Evolutionary conservation across 2,329 filamentous ascomycete species (phyloP).

Genomic region (Calonectria pseudoturangicola): DNA sequence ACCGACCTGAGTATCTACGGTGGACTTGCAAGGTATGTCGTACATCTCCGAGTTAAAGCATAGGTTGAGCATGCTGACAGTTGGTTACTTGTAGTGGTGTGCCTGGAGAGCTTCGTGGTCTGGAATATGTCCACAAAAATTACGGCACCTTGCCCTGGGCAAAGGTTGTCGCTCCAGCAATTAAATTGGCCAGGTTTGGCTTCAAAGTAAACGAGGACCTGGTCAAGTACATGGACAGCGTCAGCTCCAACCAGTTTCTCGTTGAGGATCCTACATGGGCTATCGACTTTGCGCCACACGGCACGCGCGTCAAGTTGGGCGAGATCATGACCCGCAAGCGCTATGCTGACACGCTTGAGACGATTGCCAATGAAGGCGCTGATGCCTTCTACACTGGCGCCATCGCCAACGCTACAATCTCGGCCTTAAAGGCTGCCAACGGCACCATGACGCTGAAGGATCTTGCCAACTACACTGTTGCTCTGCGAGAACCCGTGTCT

Average conservation of each 20-base stretch:
- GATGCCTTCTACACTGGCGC: slow-evolving; percentile 82
- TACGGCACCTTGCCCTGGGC: slow-evolving; percentile 80
- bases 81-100: slow-evolving; percentile 69
- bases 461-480: slow-evolving; percentile 82
- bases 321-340: slow-evolving; percentile 85
- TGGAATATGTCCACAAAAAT: slow-evolving; percentile 82
- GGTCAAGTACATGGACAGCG: slow-evolving; percentile 78
- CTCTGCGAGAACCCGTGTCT: slow-evolving; percentile 75
- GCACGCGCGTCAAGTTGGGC: slow-evolving; percentile 78
- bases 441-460: slow-evolving; percentile 87
- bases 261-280: slow-evolving; percentile 84
- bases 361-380: slow-evolving; percentile 78
- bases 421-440: slow-evolving; percentile 75
- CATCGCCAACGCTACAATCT: slow-evolving; percentile 82
- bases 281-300: slow-evolving; percentile 88
- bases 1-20: slow-evolving; percentile 78
- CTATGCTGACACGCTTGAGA: slow-evolving; percentile 83
- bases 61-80: neutral
- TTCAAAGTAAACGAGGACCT: slow-evolving; percentile 84
- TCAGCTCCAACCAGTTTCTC: slow-evolving; percentile 74
- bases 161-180: slow-evolving; percentile 80
- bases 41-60: slow-evolving; percentile 22
- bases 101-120: slow-evolving; percentile 82
- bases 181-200: slow-evolving; percentile 82
- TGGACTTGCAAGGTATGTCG: slow-evolving; percentile 81